Percentiles rank a stretch among this genome's conserved stretches.
Conservation (phyloP, 83 land plant species). For the Isoetes engelmannii region DNA sequence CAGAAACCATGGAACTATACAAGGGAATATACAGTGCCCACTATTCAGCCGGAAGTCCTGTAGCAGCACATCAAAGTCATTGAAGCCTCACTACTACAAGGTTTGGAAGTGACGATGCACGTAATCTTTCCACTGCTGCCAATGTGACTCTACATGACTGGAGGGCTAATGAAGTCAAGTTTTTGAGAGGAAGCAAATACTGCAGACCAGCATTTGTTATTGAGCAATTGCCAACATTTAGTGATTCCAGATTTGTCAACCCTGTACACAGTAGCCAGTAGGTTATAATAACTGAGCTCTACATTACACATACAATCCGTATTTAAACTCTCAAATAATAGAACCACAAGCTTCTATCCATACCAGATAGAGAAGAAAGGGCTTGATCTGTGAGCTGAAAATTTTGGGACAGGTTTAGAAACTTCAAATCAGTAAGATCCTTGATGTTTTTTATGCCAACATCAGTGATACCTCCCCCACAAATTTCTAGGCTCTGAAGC, state of each 20-base stretch:
- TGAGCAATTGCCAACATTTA: constrained; percentile 74
- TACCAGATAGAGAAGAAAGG: constrained; percentile 75
- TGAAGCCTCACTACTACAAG: constrained; percentile 37
- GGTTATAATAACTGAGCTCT: neutral
- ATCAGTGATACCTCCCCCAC: constrained; percentile 94
- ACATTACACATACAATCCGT: neutral
- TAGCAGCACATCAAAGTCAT: neutral
- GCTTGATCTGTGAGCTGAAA: constrained; percentile 65
- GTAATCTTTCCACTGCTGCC: constrained; percentile 72
- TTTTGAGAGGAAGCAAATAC: constrained; percentile 58
- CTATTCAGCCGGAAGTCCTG: too few relatives aligned
- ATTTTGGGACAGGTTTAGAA: constrained; percentile 87
- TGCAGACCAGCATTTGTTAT: constrained; percentile 66
- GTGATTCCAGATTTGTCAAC: constrained; percentile 63
- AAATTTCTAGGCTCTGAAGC: constrained; percentile 73
- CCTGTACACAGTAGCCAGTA: constrained; percentile 43
- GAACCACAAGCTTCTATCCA: neutral
- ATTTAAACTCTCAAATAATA: constrained; percentile 1
- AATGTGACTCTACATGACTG: constrained; percentile 85
- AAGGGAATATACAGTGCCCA: too few relatives aligned
- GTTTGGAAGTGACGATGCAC: constrained; percentile 60
- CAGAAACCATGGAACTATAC: too few relatives aligned
- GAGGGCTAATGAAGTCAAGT: constrained; percentile 67
- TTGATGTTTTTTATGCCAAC: constrained; percentile 83
- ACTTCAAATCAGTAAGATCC: constrained; percentile 63